Base-by-base conservation (phyloP, 2,329 filamentous ascomycete genomes). In the Teratosphaeriaceae sp. region DNA sequence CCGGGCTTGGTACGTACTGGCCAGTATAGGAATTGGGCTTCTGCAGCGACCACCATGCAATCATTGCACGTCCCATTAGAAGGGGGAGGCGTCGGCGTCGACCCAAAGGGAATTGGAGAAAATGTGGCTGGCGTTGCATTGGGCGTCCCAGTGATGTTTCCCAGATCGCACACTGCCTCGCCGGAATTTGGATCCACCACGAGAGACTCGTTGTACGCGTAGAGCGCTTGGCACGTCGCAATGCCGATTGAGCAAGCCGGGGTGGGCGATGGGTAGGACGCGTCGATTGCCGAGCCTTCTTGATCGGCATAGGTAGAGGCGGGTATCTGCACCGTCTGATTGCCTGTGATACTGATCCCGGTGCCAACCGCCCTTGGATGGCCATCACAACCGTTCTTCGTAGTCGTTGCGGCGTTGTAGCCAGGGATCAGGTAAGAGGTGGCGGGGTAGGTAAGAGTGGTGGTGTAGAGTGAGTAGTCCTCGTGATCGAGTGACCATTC, bases 41-140 rank as follows among this genome's bases (percentile, higher is more conserved):
- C 33, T 7, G 16, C 33, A 22, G 33, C 33, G 16, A 36, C 16
- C 7, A 36, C 20, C 33, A 22, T 36, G 20, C 33, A 36, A 9
- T 19, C 33, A n/a, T 36, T 36, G 16, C 33, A 36, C 33, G 33
- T 36, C 11, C 29, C 29, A n/a, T n/a, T n/a, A n/a, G n/a, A n/a
- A n/a, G n/a, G n/a, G n/a, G n/a, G n/a, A n/a, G n/a, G n/a, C n/a
- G n/a, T n/a, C n/a, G n/a, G n/a, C n/a, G n/a, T n/a, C n/a, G n/a
- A n/a, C n/a, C n/a, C n/a, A n/a, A n/a, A n/a, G n/a, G n/a, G n/a
- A n/a, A n/a, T n/a, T n/a, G n/a, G n/a, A n/a, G n/a, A n/a, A n/a
- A 13, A n/a, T n/a, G n/a, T n/a, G n/a, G n/a, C n/a, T n/a, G n/a
- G n/a, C n/a, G n/a, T n/a, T n/a, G n/a, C 24, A 27, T 27, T 27